Base-by-base conservation (phyloP, 2,329 filamentous ascomycete genomes). In the Xylaria hypoxylon region DNA sequence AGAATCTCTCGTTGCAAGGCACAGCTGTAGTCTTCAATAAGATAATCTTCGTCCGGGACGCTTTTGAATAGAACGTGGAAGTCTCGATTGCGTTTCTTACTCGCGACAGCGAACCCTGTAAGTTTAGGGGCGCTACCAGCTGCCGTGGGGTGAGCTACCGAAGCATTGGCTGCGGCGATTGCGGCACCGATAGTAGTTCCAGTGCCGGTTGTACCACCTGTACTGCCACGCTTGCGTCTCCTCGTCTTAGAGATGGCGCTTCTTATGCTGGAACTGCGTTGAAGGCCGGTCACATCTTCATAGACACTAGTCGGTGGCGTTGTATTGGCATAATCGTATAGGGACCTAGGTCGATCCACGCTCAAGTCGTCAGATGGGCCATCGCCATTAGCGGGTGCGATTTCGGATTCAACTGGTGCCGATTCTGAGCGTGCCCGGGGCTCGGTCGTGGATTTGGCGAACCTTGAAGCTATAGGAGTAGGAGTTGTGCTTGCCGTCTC, bases 1-100 rank as follows among this genome's bases (percentile, higher is more conserved):
- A 99, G 87, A 67, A 99, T 99, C 77, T 99, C 96, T 71, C 94
- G 89, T 79, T 99, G 96, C 65, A 99, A 80, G 3, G 96, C 96
- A 77, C 96, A 97, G 78, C 96, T 97, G 79, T 98, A 99, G 78
- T 99, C 96, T 77, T 99, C 96, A 71, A 99, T 98, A 28, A 99
- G 85, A 76, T 97, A 97, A 79, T 99, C 96, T 75, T 99, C 96
- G 71, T 98, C 95, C 0, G 96, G 96, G 0, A 99, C 96, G 77
- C 94, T 98, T 79, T 96, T 92, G 84, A 99, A 99, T 2, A 97
- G 82, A 65, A 87, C 87, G 78, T 99, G 96, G 74, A 98, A 99
- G 76, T 98, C 96, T 55, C 93, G 89, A 80, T 99, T 99, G 63
- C 96, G 89, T 81, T 96, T 97, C 79, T 96, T 97, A 77, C 92